A percentile compares a stretch with the other conserved stretches of the same genome.
These are phyloP conservation scores for Trichoderma guizhouense DNA, from an alignment of 2,329 filamentous ascomycete species.

Conservation along the genomic window DNA sequence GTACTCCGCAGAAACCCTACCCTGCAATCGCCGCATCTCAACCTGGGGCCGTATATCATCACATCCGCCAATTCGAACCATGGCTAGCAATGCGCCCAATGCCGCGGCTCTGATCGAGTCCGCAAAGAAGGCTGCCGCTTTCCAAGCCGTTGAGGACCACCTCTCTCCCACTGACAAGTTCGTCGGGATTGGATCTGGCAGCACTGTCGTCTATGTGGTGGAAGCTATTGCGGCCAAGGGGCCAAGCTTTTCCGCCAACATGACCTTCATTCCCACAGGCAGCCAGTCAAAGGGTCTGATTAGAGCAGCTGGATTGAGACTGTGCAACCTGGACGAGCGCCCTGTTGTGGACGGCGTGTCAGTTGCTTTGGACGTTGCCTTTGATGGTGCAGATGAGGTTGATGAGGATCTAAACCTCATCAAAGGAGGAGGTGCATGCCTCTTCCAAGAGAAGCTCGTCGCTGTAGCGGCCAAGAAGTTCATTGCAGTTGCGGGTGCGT, in stretches of 20 bases:
- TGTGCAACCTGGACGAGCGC: constrained; percentile 74
- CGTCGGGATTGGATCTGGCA: constrained; percentile 77
- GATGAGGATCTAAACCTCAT: constrained; percentile 94
- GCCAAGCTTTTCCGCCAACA: constrained; percentile 51
- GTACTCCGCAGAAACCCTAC: neutral
- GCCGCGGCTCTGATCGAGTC: constrained; percentile 53
- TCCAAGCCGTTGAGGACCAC: constrained; percentile 69
- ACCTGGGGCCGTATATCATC: neutral
- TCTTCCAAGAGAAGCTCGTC: constrained; percentile 97
- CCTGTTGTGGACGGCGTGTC: constrained; percentile 44
- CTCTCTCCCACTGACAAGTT: constrained; percentile 60
- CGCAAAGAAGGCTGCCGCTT: constrained; percentile 73
- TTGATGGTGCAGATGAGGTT: constrained; percentile 96
- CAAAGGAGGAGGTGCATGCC: constrained; percentile 94
- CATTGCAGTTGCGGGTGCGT: constrained; percentile 75
- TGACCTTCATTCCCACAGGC: constrained; percentile 89
- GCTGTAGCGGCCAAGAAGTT: constrained; percentile 81
- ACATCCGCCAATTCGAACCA: neutral
- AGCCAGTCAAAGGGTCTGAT: constrained; percentile 89
- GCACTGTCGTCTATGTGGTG: constrained; percentile 80
- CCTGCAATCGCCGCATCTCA: neutral
- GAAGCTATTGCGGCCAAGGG: constrained; percentile 70
- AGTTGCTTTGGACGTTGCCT: constrained; percentile 76
- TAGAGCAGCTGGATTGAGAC: constrained; percentile 69
- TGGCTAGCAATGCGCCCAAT: neutral